Percentiles rank a stretch among this genome's conserved stretches.
Evolutionary conservation across 1,284 basidiomycete genomes (phyloP).

Genomic region (Fomitiporia mediterranea): DNA sequence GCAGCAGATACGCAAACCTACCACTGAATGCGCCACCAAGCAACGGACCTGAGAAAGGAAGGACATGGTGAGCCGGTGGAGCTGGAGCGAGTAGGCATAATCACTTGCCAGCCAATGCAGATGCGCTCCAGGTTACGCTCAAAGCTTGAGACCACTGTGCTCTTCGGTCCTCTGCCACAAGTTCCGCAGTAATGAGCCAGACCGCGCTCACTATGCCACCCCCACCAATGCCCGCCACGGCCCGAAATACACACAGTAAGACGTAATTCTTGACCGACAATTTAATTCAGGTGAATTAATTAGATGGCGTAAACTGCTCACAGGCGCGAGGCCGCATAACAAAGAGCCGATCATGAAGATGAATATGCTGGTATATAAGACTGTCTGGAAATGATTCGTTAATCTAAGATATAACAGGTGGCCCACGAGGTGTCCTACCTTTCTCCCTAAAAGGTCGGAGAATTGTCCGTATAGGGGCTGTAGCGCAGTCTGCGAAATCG

Average conservation of each 20-base stretch:
- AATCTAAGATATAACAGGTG: not conserved
- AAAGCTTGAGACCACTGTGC: conserved; percentile 80
- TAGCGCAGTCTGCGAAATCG: conserved; percentile 77
- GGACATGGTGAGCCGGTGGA: not conserved
- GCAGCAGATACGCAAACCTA: conserved; percentile 34
- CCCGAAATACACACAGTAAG: conserved; percentile 53
- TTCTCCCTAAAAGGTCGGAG: conserved; percentile 73
- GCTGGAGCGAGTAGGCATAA: not conserved
- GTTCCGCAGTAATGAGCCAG: conserved; percentile 78
- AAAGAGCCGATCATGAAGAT: conserved; percentile 22
- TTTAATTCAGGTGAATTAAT: conserved; percentile 8
- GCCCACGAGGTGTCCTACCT: conserved; percentile 39
- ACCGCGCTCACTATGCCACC: conserved; percentile 78
- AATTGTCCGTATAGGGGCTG: conserved; percentile 76
- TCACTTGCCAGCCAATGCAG: conserved; percentile 51
- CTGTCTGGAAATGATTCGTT: conserved; percentile 9
- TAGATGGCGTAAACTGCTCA: conserved; percentile 12
- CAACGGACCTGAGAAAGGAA: conserved; percentile 48
- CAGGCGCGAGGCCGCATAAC: conserved; percentile 19
- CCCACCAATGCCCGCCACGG: conserved; percentile 66
- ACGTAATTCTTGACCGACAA: conserved; percentile 46
- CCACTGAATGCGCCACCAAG: conserved; percentile 75
- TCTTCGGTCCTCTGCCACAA: conserved; percentile 60
- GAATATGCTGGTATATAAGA: conserved; percentile 16
- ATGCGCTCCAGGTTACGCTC: conserved; percentile 78